Base-by-base conservation (phyloP, 2,329 filamentous ascomycete species). In the Annulohypoxylon truncatum region DNA sequence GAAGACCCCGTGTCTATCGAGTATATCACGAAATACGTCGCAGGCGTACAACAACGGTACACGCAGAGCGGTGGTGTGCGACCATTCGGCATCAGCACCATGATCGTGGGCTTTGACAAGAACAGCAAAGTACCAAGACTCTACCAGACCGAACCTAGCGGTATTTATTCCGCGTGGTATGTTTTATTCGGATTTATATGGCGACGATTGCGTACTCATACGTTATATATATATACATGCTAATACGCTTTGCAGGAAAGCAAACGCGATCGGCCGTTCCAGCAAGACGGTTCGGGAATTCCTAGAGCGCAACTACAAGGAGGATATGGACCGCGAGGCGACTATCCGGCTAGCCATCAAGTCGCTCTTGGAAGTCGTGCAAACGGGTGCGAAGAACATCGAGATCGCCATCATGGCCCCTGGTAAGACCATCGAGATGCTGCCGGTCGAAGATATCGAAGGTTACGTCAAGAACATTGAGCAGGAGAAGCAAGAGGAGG, bases 231-330 rank as follows among this genome's bases (percentile, higher is more conserved):
- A 8, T 18, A n/a, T 2, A 9, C 33, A 15, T 55, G 4, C 68
- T 72, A 61, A 72, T 54, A 44, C 47, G 18, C 12, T 22, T 7
- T 42, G 69, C 72, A 98, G 96, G 96, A 98, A 99, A 87, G 96
- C 96, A 75, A 99, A 99, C 78, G 96, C 96, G 62, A 99, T 99
- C 77, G 96, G 96, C 63, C 92, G 96, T 77, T 98, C 95, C 56
- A 97, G 93, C 88, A 99, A 99, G 88, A 99, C 96, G 8, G 96
- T 99, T 62, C 92, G 96, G 76, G 96, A 99, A 79, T 99, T 99
- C 82, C 89, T 99, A 72, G 96, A 99, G 83, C 91, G 96, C 79
- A 97, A 99, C 84, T 97, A 99, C 87, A 97, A 97, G 85, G 93
- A 96, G 76, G 92, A 93, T 69, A 97, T 99, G 94, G 92, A 97